Base-by-base conservation (phyloP, 1,139 yeast genomes). In the Nakaseomyces sp. region DNA sequence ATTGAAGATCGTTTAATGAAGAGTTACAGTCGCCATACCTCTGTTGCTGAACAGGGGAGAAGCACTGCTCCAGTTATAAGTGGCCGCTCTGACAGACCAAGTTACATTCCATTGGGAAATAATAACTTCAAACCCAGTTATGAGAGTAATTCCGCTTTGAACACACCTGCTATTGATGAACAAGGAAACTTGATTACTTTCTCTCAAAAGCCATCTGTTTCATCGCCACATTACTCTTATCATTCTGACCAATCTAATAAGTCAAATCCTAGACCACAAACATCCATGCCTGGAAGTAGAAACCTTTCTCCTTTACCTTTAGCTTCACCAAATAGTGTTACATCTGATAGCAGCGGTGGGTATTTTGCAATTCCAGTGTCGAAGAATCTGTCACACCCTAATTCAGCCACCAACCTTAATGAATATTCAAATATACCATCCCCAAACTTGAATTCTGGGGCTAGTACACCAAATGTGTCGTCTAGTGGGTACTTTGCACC, bases 141-240 rank as follows among this genome's bases (percentile, higher is more conserved):
- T 12, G 28, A 35, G 12, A 35, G 38, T n/a, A 35, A n/a, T 3
- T 52, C 64, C 8, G 53, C 45, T 29, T 47, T 60, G 5, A 57
- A 58, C 31, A 61, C 67, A 2, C 67, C 67, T 7, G 61, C 63
- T n/a, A 58, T 61, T 38, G 67, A 63, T 46, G 67, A 63, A 37
- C 55, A 62, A 43, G 66, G 67, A 32, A 63, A 63, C 42, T 44
- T 63, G 47, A 57, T 63, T 4, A 28, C 41, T 18, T 39, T 28
- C 19, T n/a, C 19, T n/a, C 28, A 19, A n/a, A 28, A 28, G 33
- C 26, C 42, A 20, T 40, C 46, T 10, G 26, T 29, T 12, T 30
- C 41, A 19, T 45, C 50, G 19, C 49, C 45, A 16, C 37, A 36
- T 20, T 39, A 31, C 6, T 47, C 46, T 4, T 20, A 35, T 15